A percentile compares a stretch with the other conserved stretches of the same genome.
Evolutionary conservation across 345 rosid species (phyloP).

Genomic region (Viola odorata): DNA sequence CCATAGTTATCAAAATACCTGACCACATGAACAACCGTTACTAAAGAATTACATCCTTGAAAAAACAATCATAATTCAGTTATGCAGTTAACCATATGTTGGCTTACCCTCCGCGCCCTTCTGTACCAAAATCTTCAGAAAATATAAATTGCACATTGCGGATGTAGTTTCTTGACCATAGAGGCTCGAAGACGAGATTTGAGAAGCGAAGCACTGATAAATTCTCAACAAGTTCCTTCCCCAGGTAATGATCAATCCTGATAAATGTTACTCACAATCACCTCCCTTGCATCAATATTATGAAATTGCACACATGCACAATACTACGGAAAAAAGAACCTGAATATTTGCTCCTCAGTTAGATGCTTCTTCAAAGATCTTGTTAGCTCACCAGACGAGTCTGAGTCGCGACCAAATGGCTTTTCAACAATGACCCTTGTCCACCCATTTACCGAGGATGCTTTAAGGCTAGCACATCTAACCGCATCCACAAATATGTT

Average conservation of each 20-base stretch:
- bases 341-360: conserved; percentile 79
- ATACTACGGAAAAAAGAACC: conserved; percentile 34
- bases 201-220: conserved; percentile 89
- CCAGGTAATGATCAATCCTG: conserved; percentile 90
- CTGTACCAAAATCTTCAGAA: conserved; percentile 94
- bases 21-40: conserved; percentile 2
- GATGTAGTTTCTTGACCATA: conserved; percentile 84
- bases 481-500: conserved; percentile 81
- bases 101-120: conserved; percentile 90
- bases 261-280: conserved; percentile 7
- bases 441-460: conserved; percentile 77
- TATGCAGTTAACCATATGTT: not conserved
- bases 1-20: conserved; percentile 89
- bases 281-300: not conserved
- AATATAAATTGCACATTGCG: conserved; percentile 83
- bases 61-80: not conserved
- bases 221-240: conserved; percentile 94
- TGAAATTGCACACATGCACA: not conserved
- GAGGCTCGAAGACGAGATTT: conserved; percentile 88
- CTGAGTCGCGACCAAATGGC: conserved; percentile 88
- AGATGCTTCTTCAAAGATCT: conserved; percentile 71
- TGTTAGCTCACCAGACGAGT: conserved; percentile 74
- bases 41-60: conserved; percentile 2
- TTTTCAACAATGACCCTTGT: conserved; percentile 89
- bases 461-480: conserved; percentile 63